These are phyloP conservation scores for Kwoniella botswanensis DNA, from an alignment of 768 basidiomycete genomes.

Conservation along the genomic window DNA sequence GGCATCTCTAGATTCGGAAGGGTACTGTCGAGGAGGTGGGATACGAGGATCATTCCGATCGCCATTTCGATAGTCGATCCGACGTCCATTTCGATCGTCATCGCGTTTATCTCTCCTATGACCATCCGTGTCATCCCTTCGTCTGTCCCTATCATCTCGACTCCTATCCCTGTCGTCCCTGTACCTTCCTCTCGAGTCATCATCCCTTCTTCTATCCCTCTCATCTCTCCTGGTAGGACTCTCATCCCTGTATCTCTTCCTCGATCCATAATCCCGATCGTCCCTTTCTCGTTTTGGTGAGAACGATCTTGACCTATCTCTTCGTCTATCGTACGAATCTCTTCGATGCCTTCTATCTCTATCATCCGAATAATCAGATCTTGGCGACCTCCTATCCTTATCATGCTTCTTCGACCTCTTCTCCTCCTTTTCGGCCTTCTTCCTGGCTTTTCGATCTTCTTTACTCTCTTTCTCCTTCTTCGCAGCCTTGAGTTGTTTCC, in stretches of 20 bases:
- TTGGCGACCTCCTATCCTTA: conserved; percentile 38
- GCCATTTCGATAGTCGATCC: conserved; percentile 29
- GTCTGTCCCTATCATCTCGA: conserved; percentile 5
- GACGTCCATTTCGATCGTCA: conserved; percentile 20
- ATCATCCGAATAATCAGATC: conserved; percentile 41
- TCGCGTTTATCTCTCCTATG: conserved; percentile 9
- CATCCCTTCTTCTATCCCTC: not conserved
- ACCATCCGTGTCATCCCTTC: conserved; percentile 20
- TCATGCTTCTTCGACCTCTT: conserved; percentile 40
- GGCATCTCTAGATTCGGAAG: conserved; percentile 60
- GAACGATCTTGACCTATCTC: conserved; percentile 38
- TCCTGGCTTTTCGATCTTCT: conserved; percentile 42
- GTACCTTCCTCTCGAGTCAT: conserved; percentile 3
- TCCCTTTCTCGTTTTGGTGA: conserved; percentile 39
- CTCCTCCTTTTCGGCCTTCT: conserved; percentile 65
- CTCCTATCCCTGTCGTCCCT: conserved; percentile 18
- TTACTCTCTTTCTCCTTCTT: conserved; percentile 45
- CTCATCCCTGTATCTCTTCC: conserved; percentile 23
- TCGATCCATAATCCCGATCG: conserved; percentile 14
- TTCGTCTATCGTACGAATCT: conserved; percentile 41
- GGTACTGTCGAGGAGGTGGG: conserved; percentile 43
- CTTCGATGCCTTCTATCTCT: conserved; percentile 19
- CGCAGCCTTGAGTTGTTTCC: conserved; percentile 53
- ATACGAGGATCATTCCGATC: conserved; percentile 55
- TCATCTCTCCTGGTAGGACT: conserved; percentile 7